These are phyloP conservation scores for Ascochyta clinopodiicola DNA, from an alignment of 2,329 filamentous ascomycete species.

Conservation along the genomic window DNA sequence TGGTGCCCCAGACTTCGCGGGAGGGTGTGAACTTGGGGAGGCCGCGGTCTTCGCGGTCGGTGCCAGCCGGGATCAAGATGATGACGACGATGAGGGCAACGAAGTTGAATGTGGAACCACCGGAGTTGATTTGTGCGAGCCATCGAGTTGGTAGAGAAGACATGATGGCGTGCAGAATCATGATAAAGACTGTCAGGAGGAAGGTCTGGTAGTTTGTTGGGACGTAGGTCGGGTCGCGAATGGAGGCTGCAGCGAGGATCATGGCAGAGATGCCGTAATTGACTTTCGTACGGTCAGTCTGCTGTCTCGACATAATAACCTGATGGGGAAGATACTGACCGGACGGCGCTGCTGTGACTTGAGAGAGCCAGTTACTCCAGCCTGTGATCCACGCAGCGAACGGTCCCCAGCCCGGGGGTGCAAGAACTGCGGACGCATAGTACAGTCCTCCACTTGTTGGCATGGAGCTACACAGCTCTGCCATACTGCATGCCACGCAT, in stretches of 20 bases:
- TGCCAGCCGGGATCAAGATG: conserved; percentile 71
- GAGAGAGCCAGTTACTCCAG: conserved; percentile 74
- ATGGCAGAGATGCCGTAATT: conserved; percentile 72
- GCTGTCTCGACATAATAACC: background rate
- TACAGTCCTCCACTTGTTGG: conserved; percentile 75
- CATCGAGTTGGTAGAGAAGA: conserved; percentile 74
- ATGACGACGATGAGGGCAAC: conserved; percentile 69
- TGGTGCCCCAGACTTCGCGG: conserved; percentile 68
- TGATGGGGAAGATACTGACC: conserved; percentile 25
- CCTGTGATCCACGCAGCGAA: conserved; percentile 72
- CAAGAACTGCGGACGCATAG: conserved; percentile 75
- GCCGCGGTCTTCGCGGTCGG: conserved; percentile 58
- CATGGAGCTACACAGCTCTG: conserved; percentile 76
- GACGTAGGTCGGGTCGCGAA: conserved; percentile 68
- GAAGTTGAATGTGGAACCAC: conserved; percentile 74
- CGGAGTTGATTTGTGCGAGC: conserved; percentile 74
- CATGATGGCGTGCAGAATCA: conserved; percentile 71
- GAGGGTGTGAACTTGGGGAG: conserved; percentile 65
- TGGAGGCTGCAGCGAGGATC: conserved; percentile 74
- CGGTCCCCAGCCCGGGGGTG: conserved; percentile 69
- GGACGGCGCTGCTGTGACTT: conserved; percentile 70
- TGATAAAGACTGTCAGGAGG: conserved; percentile 69
- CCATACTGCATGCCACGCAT: conserved; percentile 69
- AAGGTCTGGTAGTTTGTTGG: conserved; percentile 72
- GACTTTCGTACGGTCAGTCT: conserved; percentile 49